Base-by-base conservation (phyloP, 306 rosid genomes). In the Pterocarpus santalinus region DNA sequence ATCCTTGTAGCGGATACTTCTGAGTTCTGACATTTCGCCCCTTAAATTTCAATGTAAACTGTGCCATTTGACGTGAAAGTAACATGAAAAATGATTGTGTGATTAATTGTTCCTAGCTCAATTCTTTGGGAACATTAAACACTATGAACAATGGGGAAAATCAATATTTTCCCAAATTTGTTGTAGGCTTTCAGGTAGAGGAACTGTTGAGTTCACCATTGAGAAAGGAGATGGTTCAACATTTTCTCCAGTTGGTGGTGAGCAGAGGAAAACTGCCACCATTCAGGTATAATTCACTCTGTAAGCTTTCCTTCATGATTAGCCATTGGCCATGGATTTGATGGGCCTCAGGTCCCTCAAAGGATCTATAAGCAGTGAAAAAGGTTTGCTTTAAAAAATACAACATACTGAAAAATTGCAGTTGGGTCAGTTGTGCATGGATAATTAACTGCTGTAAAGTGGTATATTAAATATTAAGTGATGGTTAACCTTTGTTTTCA, bases 201-300 rank as follows among this genome's bases (percentile, higher is more conserved):
- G 95, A 86, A 88, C 81, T 78, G 95, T 93, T 60, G 99, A 95
- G 86, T 86, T 95, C 60, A 88, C 87, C 57, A 76, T 95, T 74
- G 97, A 90, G 86, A 93, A 91, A 84, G 93, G 86, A 84, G 97
- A 92, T 57, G 94, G 90, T 81, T 91, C 97, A 51, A 65, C 94
- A 44, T 93, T 95, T 93, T 85, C 97, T 78, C 93, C 95, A n/a
- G 86, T 84, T 69, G 90, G 92, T 7, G 98, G 98, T 77, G 97
- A 93, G 81, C 39, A 75, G 71, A 93, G 90, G 86, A 91, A 84
- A 80, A 88, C 88, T 76, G 97, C 92, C 62, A 90, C 83, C 53
- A 80, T 93, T 81, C 95, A 92, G 97, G 98, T 95, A 77, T 71
- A 41, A 47, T 35, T 75, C 66, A 43, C 8, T 75, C 71, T 52